A percentile compares a stretch with the other conserved stretches of the same genome.
Conservation (phyloP, 257 asterid species). For the Scutellaria minor region DNA sequence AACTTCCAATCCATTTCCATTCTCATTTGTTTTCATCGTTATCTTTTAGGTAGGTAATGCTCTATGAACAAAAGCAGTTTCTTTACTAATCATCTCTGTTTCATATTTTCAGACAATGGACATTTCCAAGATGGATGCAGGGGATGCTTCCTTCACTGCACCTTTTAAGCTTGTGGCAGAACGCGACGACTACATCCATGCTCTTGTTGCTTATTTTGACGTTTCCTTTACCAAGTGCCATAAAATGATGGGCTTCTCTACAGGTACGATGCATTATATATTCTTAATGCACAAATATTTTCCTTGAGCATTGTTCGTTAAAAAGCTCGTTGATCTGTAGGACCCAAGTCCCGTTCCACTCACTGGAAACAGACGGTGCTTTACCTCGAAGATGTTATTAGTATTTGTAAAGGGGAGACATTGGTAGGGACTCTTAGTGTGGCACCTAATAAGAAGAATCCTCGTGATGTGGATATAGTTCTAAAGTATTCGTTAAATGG, state of each 20-base stretch:
- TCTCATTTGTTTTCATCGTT: conserved; percentile 6
- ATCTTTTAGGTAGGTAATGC: background rate
- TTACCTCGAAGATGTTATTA: conserved; percentile 88
- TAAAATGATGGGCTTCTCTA: conserved; percentile 86
- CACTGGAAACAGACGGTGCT: conserved; percentile 99
- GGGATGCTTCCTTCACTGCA: conserved; percentile 88
- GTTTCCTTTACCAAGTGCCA: conserved; percentile 93
- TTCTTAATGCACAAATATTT: background rate
- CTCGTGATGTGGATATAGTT: conserved; percentile 88
- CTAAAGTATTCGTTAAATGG: conserved; percentile 80
- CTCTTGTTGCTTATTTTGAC: conserved; percentile 92
- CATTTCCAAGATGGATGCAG: conserved; percentile 88
- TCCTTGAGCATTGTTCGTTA: no score
- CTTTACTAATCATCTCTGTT: conserved; percentile 20
- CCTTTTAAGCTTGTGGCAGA: conserved; percentile 97
- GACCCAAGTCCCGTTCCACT: conserved; percentile 88
- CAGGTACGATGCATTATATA: conserved; percentile 52
- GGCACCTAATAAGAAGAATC: conserved; percentile 88
- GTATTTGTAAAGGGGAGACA: conserved; percentile 86
- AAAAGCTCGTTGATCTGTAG: conserved; percentile 36
- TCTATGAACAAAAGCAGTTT: background rate
- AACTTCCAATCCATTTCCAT: conserved; percentile 7
- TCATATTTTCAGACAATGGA: conserved; percentile 75
- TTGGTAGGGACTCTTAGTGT: conserved; percentile 71
- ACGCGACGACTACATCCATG: conserved; percentile 94